Conservation (phyloP, 2,329 filamentous ascomycete genomes). For the Endoconidiophora polonica region DNA sequence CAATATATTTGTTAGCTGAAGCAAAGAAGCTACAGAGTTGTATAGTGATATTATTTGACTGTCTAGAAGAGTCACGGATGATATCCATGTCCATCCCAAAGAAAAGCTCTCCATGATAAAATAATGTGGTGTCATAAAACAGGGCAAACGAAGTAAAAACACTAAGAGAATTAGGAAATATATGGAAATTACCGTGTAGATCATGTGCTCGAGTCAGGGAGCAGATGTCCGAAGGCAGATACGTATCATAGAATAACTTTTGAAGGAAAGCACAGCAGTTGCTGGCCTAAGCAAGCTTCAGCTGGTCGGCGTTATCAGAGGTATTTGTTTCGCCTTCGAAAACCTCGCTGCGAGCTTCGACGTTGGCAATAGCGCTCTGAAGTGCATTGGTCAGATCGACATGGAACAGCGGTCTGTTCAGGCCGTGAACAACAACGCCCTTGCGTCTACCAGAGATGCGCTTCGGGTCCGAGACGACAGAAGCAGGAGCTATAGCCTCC, state of each 20-base stretch:
- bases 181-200: too few relatives aligned
- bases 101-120: too few relatives aligned
- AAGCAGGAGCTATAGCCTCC: conserved; percentile 1
- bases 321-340: not conserved
- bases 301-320: not conserved
- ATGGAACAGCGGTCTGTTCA: conserved; percentile 86
- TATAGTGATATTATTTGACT: too few relatives aligned
- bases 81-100: too few relatives aligned
- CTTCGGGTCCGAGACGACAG: not conserved
- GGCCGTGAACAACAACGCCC: conserved; percentile 58
- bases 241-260: too few relatives aligned
- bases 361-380: conserved; percentile 71
- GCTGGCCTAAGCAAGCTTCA: conserved; percentile 5
- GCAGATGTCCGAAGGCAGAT: too few relatives aligned
- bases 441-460: conserved; percentile 24
- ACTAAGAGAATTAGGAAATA: not conserved
- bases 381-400: conserved; percentile 79
- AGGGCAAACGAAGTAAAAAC: not conserved
- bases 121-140: not conserved
- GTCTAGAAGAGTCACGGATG: too few relatives aligned
- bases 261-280: too few relatives aligned
- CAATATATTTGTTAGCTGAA: not conserved
- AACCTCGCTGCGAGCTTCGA: conserved; percentile 36
- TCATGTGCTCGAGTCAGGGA: too few relatives aligned
- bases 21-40: not conserved